phyloP scores from a whole-genome alignment of 1,139 yeast genomes.

The Insectozyma bohioensis region DNA sequence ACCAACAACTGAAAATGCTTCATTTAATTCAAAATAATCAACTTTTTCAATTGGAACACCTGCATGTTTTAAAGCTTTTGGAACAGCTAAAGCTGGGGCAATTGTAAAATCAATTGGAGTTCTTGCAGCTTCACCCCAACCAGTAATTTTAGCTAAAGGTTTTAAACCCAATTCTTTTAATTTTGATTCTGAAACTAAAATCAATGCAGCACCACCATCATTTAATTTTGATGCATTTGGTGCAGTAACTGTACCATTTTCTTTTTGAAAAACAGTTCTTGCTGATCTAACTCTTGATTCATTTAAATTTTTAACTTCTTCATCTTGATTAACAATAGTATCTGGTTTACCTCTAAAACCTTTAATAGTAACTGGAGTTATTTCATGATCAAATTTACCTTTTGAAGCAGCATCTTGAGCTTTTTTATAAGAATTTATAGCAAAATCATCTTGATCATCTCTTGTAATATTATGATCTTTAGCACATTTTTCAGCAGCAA shows the following conservation, averaged over 20 bases:
- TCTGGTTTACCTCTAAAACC: slow-evolving; percentile 95
- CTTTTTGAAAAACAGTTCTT: slow-evolving; percentile 90
- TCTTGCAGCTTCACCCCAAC: slow-evolving; percentile 99
- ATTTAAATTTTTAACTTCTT: slow-evolving; percentile 70
- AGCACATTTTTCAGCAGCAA: slow-evolving; percentile 95
- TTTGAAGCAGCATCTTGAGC: slow-evolving; percentile 76
- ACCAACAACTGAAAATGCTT: slow-evolving; percentile 96
- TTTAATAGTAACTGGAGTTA: slow-evolving; percentile 82
- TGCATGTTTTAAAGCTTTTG: slow-evolving; percentile 93
- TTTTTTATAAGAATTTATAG: slow-evolving; percentile 66
- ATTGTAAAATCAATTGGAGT: slow-evolving; percentile 92
- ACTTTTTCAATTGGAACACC: slow-evolving; percentile 56
- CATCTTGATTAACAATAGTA: slow-evolving; percentile 65
- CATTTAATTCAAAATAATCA: slow-evolving; percentile 89
- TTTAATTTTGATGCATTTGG: slow-evolving; percentile 94
- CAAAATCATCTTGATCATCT: slow-evolving; percentile 72
- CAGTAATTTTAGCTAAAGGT: slow-evolving; percentile 84
- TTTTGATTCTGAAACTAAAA: slow-evolving; percentile 80
- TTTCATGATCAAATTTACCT: slow-evolving; percentile 80
- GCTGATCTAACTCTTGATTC: slow-evolving; percentile 75
- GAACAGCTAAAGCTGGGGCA: slow-evolving; percentile 91
- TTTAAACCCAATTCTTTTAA: slow-evolving; percentile 79
- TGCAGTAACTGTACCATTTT: slow-evolving; percentile 92
- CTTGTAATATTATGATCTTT: slow-evolving; percentile 61
- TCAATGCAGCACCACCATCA: slow-evolving; percentile 96